Evolutionary conservation across 768 basidiomycete genomes (phyloP), one percentile per base, ranked within the genome.

Genomic region (Lactarius trivialis): DNA sequence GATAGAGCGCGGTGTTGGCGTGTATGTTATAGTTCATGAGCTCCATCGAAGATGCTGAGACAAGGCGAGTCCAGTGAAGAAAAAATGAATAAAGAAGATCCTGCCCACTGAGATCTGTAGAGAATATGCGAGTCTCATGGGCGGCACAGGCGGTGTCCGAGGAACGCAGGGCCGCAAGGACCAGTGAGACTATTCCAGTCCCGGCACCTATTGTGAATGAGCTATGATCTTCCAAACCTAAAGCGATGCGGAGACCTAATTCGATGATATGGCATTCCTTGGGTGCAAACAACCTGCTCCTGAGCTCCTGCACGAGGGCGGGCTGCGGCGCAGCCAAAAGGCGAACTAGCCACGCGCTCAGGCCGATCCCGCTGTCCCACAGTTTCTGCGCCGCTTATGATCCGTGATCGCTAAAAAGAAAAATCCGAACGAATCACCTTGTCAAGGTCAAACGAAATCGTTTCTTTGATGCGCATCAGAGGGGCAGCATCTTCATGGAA

Each of bases 311-410:
- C 51, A 71, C 61, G 17, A 63, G 60, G 5, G 45, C 33, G 32
- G 33, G 32, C 28, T 21, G 52, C 15, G 34, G 32, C 14, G 58
- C 61, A 14, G 39, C 49, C 14, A 70, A 65, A 63, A 77, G 73
- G 32, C 61, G 70, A 1, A 81, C 76, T 4, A 96, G 75, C 90
- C 90, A 94, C 2, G 91, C 82, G 60, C 88, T 86, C 21, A 94
- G 75, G 7, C 90, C 93, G 52, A 96, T 79, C 2, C 94, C 94
- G 48, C 93, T 94, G 71, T 96, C 93, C 94, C 94, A 97, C 58
- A 96, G 82, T 92, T 96, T 96, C 94, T 96, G 70, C 59, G 53
- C 48, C 26, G 57, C 67, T 48, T 63, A 45, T 53, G 45, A 37
- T 58, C 49, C 39, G 37, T 48, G 26, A 55, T n/a, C 36, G 14